A percentile compares a stretch with the other conserved stretches of the same genome.
phyloP scores from a whole-genome alignment of 306 rosid genomes.

The Albizia julibrissin region DNA sequence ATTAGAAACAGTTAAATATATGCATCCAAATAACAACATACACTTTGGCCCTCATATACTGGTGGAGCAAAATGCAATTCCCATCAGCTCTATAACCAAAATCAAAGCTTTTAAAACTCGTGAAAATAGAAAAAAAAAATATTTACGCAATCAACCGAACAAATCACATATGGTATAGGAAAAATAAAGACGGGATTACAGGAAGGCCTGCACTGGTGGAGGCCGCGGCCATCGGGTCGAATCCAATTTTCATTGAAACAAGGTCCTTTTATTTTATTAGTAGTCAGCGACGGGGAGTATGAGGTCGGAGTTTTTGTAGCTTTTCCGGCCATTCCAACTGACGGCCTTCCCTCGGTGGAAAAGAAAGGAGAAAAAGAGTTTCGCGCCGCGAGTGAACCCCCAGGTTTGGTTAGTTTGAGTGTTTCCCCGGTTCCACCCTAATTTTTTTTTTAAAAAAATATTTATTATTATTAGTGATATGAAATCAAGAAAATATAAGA shows the following conservation, averaged over 20 bases:
- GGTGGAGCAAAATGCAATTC: too few species aligned
- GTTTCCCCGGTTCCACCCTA: too few species aligned
- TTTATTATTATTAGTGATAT: too few species aligned
- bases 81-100: not conserved
- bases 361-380: too few species aligned
- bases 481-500: too few species aligned
- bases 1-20: too few species aligned
- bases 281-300: conserved; percentile 62
- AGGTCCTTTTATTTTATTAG: conserved; percentile 40
- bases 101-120: not conserved
- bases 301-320: conserved; percentile 60
- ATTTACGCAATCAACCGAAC: not conserved
- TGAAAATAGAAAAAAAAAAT: not conserved
- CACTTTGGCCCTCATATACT: too few species aligned
- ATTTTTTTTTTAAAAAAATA: too few species aligned
- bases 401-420: too few species aligned
- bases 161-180: not conserved
- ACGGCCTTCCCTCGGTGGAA: not conserved
- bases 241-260: conserved; percentile 55
- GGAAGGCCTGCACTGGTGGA: conserved; percentile 88
- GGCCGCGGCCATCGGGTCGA: conserved; percentile 80
- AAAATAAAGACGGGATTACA: conserved; percentile 40
- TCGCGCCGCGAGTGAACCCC: too few species aligned
- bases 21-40: too few species aligned
- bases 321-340: conserved; percentile 60